phyloP scores from a whole-genome alignment of 1,284 basidiomycete genomes.

The Moniliophthora roreri region DNA sequence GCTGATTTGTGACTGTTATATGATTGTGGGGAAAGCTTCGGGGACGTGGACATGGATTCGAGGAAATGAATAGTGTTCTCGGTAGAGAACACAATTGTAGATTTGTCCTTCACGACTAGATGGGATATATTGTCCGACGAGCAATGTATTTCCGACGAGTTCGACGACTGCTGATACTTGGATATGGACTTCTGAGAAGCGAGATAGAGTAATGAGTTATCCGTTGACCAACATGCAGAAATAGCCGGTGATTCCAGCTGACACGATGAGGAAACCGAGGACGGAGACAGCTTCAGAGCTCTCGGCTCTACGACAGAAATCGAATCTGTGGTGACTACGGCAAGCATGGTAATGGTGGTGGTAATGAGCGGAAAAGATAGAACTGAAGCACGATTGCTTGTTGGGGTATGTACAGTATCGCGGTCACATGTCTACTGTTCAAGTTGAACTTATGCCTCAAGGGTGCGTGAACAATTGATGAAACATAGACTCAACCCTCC shows the following conservation, averaged over 20 bases:
- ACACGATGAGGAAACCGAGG: slow-evolving; percentile 36
- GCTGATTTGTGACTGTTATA: slow-evolving; percentile 60
- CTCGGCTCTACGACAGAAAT: slow-evolving; percentile 46
- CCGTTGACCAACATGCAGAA: slow-evolving; percentile 52
- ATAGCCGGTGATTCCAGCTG: slow-evolving; percentile 39
- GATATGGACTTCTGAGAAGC: slow-evolving; percentile 45
- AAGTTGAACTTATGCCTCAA: too few species aligned
- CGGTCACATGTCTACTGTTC: background rate
- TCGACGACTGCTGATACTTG: slow-evolving; percentile 48
- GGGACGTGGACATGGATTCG: slow-evolving; percentile 50
- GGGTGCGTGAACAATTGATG: too few species aligned
- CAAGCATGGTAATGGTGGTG: slow-evolving; percentile 41
- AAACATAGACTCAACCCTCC: too few species aligned
- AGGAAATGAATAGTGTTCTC: slow-evolving; percentile 61
- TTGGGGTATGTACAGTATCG: too few species aligned
- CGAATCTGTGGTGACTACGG: slow-evolving; percentile 40
- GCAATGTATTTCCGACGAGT: slow-evolving; percentile 40
- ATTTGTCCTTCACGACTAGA: slow-evolving; percentile 46
- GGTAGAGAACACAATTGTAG: slow-evolving; percentile 46
- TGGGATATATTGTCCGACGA: slow-evolving; percentile 33
- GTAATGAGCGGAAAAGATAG: background rate
- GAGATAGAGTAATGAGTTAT: slow-evolving; percentile 54
- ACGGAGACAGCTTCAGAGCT: slow-evolving; percentile 43
- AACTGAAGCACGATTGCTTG: background rate
- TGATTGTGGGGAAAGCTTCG: slow-evolving; percentile 43